Evolutionary conservation across 139 green algal genomes (phyloP), one percentile per base, ranked within the genome.

Genomic region (Microglena sp.): DNA sequence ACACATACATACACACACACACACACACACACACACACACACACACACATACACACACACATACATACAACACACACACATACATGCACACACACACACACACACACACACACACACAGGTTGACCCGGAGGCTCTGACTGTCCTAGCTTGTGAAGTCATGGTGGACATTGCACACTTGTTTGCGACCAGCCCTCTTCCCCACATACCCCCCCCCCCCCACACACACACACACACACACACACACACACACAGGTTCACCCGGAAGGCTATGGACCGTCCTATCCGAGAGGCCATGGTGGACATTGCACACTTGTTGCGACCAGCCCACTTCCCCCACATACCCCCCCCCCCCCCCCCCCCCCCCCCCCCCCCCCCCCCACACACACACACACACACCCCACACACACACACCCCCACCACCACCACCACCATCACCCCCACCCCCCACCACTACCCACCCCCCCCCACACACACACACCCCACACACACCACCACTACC

Each of bases 291-390:
- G 72, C 72, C 33, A 78, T 78, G 72, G 55, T 71, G 33, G 72
- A 78, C 66, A 64, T 78, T 11, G 61, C 72, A 21, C 72, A 78
- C 55, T 35, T 78, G 61, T 66, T 78, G 61, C 66, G 66, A 24
- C 40, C 40, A 50, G n/a, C 40, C 11, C 18, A 18, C 15, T 50
- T 24, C 15, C 40, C 40, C 40, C 40, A 50, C 40, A 24, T 50
- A 11, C 40, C 18, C 40, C 21, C 50, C 11, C 6, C 50, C 30
- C 33, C 15, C 11, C 18, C 43, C 27, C 3, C 40, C 21, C 31
- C 43, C 27, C 22, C 18, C 46, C 15, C 31, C 62, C 27, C 32
- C 6, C 32, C 36, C 1, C 3, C n/a, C 5, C 46, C 30, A n/a
- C 8, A 22, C 26, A 26, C 11, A 4, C 29, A 33, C 22, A 21